Percentiles rank a stretch among this genome's conserved stretches.
phyloP scores from a whole-genome alignment of 305 asterid genomes.

The Euphrasia arctica region DNA sequence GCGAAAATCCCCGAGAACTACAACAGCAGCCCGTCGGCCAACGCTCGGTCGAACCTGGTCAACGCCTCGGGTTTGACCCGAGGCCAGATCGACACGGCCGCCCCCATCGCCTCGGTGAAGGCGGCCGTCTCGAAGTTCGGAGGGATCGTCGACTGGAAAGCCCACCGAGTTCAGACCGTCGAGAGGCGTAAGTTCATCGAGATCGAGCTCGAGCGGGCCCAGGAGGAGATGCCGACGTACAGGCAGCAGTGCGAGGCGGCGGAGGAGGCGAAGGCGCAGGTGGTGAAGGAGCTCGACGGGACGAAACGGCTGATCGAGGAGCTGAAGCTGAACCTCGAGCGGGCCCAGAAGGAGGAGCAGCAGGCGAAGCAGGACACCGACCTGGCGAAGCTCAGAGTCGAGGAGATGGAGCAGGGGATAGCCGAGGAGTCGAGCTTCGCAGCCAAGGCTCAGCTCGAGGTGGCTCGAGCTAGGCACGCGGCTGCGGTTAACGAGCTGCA shows the following conservation, averaged over 20 bases:
- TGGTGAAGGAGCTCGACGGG: constrained; percentile 70
- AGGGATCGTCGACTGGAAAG: constrained; percentile 99
- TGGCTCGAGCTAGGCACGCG: constrained; percentile 72
- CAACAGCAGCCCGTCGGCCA: constrained; percentile 25
- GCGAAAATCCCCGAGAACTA: constrained; percentile 43
- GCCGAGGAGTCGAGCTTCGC: constrained; percentile 83
- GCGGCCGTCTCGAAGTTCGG: constrained; percentile 96
- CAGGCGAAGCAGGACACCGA: constrained; percentile 93
- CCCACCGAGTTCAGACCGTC: constrained; percentile 80
- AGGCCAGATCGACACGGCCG: constrained; percentile 76
- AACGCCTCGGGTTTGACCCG: constrained; percentile 6
- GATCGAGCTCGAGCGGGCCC: constrained; percentile 76
- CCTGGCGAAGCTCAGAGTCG: constrained; percentile 83
- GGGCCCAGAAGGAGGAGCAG: constrained; percentile 86
- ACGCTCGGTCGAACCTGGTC: constrained; percentile 24
- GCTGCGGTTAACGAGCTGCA: constrained; percentile 80
- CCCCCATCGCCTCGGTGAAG: constrained; percentile 90
- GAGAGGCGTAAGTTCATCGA: constrained; percentile 89
- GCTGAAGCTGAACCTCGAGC: constrained; percentile 81
- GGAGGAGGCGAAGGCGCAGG: constrained; percentile 64
- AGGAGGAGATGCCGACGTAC: constrained; percentile 70
- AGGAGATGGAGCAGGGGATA: constrained; percentile 92
- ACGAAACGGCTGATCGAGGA: constrained; percentile 85
- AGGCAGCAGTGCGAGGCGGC: constrained; percentile 71
- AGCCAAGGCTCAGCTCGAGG: constrained; percentile 97